A percentile compares a stretch with the other conserved stretches of the same genome.
Conservation (phyloP, 2,329 filamentous ascomycete genomes). For the Mycocentrospora acerina region DNA sequence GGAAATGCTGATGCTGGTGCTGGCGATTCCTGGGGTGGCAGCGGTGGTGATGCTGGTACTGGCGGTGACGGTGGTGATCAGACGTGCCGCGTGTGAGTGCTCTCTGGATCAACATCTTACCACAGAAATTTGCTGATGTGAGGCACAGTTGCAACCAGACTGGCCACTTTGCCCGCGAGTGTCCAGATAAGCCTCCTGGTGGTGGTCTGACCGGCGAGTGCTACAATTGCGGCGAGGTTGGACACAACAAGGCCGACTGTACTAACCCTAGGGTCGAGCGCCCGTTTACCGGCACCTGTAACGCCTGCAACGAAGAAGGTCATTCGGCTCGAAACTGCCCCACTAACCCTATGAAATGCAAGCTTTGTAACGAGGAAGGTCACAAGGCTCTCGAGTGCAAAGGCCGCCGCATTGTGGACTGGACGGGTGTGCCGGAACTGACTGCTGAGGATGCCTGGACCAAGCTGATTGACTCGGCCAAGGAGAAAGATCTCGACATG, state of each 20-base stretch:
- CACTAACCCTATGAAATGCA: slow-evolving; percentile 55
- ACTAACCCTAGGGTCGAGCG: slow-evolving; percentile 56
- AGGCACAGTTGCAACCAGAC: slow-evolving; percentile 43
- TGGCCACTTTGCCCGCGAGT: slow-evolving; percentile 53
- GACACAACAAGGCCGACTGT: slow-evolving; percentile 66
- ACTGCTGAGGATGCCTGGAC: slow-evolving; percentile 54
- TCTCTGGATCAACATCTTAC: neutral
- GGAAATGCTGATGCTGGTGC: slow-evolving; percentile 11
- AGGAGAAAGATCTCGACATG: slow-evolving; percentile 52
- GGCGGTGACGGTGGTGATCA: slow-evolving; percentile 31
- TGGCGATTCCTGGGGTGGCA: slow-evolving; percentile 21
- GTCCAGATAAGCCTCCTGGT: slow-evolving; percentile 45
- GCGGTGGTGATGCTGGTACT: slow-evolving; percentile 10
- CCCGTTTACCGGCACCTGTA: slow-evolving; percentile 60
- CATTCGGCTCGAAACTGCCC: slow-evolving; percentile 66
- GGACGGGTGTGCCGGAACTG: slow-evolving; percentile 48
- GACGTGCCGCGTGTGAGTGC: slow-evolving; percentile 46
- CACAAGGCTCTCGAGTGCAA: slow-evolving; percentile 54
- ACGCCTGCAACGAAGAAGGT: slow-evolving; percentile 56
- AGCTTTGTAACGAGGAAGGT: slow-evolving; percentile 54
- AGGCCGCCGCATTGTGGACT: slow-evolving; percentile 40
- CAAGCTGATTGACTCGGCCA: slow-evolving; percentile 51
- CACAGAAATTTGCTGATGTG: slow-evolving; percentile 30
- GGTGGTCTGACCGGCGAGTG: slow-evolving; percentile 50
- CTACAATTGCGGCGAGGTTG: slow-evolving; percentile 62